Conservation (phyloP, 2,329 filamentous ascomycete species). For the Colletotrichum gloeosporioides region DNA sequence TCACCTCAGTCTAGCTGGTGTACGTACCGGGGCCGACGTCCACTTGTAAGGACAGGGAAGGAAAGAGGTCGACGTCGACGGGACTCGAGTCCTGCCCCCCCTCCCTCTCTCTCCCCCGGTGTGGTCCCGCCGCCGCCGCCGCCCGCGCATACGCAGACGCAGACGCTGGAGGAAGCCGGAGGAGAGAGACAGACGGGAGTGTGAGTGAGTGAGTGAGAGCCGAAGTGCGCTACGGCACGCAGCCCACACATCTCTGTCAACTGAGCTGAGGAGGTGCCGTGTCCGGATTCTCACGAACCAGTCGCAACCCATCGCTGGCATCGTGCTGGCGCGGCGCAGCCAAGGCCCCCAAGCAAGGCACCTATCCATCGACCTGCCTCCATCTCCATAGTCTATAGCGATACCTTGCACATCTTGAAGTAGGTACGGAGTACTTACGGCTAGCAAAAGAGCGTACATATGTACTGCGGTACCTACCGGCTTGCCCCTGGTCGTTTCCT, state of each 20-base stretch:
- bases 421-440: neutral
- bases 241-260: neutral
- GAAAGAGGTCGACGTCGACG: neutral
- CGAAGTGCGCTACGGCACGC: neutral
- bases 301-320: conserved; percentile 17
- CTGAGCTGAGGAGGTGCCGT: conserved; percentile 6
- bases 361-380: neutral
- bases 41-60: neutral
- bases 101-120: neutral
- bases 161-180: neutral
- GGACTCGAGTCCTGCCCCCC: neutral
- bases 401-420: neutral
- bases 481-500: neutral
- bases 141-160: neutral
- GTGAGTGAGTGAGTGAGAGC: neutral
- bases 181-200: neutral
- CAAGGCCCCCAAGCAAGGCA: neutral
- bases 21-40: neutral
- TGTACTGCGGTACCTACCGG: neutral
- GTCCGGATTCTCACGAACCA: conserved; percentile 19
- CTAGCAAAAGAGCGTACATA: neutral
- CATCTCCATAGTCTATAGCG: neutral
- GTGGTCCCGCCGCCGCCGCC: neutral
- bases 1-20: neutral
- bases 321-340: conserved; percentile 1